These are phyloP conservation scores for Allium sativum DNA, from an alignment of 106 monocot genomes.

Conservation along the genomic window DNA sequence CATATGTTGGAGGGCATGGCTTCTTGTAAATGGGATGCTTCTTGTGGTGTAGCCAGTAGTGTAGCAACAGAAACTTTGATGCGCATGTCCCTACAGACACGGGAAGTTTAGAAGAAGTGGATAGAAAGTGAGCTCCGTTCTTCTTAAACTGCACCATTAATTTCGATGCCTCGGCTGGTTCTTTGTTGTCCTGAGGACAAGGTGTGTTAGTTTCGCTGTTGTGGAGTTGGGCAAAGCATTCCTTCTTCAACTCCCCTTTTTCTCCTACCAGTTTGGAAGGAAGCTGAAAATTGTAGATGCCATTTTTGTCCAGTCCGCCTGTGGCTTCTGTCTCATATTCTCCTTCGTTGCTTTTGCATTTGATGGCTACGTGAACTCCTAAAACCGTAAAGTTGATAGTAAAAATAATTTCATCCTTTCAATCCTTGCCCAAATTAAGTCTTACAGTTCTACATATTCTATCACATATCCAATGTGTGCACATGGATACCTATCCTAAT, in stretches of 20 bases:
- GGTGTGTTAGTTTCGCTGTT: constrained; percentile 8
- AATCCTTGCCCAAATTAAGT: no score
- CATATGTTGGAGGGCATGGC: neutral
- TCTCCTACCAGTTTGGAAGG: constrained; percentile 5
- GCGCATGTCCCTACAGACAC: constrained; percentile 21
- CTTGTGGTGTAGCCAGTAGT: neutral
- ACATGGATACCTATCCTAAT: no score
- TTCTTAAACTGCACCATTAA: constrained; percentile 1
- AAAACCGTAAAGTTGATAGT: no score
- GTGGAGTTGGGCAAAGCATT: constrained; percentile 29
- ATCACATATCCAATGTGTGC: no score
- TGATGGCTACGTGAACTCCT: no score
- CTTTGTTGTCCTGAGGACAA: constrained; percentile 11
- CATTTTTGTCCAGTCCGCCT: no score
- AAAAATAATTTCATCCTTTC: no score
- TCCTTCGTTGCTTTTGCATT: no score
- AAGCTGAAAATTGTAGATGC: constrained; percentile 15
- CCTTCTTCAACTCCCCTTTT: constrained; percentile 10
- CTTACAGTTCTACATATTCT: no score
- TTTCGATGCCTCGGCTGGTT: constrained; percentile 1
- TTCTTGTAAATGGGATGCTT: no score
- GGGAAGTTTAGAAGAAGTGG: constrained; percentile 6
- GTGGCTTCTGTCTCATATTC: no score
- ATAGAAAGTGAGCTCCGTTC: constrained; percentile 4
- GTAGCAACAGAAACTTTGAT: no score